These are phyloP conservation scores for Taphrina confusa DNA, from an alignment of 1,139 yeast species.

Conservation along the genomic window DNA sequence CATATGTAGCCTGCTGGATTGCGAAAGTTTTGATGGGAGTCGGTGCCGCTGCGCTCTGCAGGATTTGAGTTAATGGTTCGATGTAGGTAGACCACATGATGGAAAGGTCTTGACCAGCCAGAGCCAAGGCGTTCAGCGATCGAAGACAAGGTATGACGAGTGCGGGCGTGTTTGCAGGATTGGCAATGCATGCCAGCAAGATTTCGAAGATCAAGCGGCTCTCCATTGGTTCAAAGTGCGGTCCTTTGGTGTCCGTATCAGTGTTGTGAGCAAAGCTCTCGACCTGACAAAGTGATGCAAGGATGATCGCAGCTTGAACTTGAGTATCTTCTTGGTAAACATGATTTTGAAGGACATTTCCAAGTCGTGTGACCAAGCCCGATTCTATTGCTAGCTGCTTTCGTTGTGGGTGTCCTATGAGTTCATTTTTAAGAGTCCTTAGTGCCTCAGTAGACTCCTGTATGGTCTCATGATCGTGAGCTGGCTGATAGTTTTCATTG, in stretches of 20 bases:
- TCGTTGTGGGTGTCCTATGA: slow-evolving; percentile 48
- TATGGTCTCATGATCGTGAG: neutral
- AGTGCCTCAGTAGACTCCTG: slow-evolving; percentile 40
- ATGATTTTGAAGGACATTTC: slow-evolving; percentile 41
- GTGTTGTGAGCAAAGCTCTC: slow-evolving; percentile 24
- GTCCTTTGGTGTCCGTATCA: neutral
- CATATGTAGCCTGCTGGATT: slow-evolving; percentile 17
- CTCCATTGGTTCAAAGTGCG: neutral
- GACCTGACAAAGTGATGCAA: slow-evolving; percentile 47
- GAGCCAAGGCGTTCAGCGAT: slow-evolving; percentile 1
- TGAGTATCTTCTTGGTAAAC: slow-evolving; percentile 39
- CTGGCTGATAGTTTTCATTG: neutral
- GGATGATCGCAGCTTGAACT: slow-evolving; percentile 44
- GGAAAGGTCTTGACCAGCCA: neutral
- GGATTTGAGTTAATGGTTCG: neutral
- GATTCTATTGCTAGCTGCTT: slow-evolving; percentile 43
- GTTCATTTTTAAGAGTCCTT: slow-evolving; percentile 44
- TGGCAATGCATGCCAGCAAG: neutral
- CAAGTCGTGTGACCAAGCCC: slow-evolving; percentile 43
- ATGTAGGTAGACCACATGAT: neutral
- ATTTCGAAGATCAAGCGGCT: neutral
- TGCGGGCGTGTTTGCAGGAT: neutral
- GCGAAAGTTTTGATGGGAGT: slow-evolving; percentile 5
- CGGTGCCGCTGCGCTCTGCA: slow-evolving; percentile 1
- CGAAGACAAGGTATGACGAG: slow-evolving; percentile 23